Evolutionary conservation across 805 yeast genomes (phyloP).

Genomic region (Tetrapisispora pingtungensis): DNA sequence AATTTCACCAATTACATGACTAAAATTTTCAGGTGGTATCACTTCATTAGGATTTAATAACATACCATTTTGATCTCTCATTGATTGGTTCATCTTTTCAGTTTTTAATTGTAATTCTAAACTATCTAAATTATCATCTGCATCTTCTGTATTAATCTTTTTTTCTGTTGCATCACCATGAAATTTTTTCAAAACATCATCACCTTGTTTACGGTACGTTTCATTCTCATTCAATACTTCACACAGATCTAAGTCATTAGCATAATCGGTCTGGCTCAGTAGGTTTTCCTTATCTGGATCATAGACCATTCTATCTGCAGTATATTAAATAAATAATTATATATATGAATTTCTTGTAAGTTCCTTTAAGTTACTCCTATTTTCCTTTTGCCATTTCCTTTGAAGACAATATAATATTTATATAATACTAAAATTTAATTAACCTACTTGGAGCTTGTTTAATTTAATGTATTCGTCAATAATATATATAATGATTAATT

Average conservation of each 20-base stretch:
- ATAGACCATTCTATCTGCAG: not conserved
- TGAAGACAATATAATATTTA: no score
- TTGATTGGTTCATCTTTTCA: not conserved
- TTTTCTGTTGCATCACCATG: not conserved
- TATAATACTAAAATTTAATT: no score
- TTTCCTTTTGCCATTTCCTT: no score
- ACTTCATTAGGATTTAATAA: conserved; percentile 12
- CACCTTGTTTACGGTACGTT: not conserved
- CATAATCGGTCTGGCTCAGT: conserved; percentile 1
- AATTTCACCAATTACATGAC: conserved; percentile 66
- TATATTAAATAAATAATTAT: no score
- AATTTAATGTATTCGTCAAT: no score
- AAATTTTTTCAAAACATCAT: not conserved
- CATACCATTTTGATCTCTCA: not conserved
- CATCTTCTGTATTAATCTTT: not conserved
- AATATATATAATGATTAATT: no score
- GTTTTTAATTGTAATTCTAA: conserved; percentile 1
- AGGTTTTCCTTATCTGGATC: not conserved
- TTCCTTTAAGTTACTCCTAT: no score
- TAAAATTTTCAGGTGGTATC: conserved; percentile 81
- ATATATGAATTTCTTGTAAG: no score
- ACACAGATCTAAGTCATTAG: not conserved
- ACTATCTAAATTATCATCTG: conserved; percentile 4
- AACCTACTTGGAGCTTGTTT: no score
- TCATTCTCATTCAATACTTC: not conserved